Evolutionary conservation across 1,139 yeast genomes (phyloP).

Genomic region (Diutina pseudorugosa): DNA sequence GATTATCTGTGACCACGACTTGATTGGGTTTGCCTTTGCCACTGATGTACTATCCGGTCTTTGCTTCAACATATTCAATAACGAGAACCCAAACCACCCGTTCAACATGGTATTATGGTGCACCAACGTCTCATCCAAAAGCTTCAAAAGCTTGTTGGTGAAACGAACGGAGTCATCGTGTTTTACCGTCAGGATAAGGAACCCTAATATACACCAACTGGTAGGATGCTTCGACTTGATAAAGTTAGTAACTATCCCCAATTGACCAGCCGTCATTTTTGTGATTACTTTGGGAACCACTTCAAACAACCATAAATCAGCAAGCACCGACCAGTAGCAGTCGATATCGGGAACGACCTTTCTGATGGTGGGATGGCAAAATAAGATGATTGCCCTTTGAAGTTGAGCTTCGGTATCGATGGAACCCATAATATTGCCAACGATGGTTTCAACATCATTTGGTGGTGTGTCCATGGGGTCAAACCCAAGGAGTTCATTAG

Average conservation of each 20-base stretch:
- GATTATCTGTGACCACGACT: background rate
- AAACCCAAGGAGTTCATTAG: background rate
- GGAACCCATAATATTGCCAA: background rate
- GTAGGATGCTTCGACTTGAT: background rate
- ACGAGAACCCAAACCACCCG: background rate
- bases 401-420: background rate
- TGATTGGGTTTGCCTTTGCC: too few relatives aligned
- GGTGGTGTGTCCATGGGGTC: background rate
- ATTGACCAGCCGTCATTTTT: background rate
- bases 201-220: background rate
- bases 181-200: background rate
- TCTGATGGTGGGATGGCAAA: background rate
- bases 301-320: background rate
- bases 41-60: background rate
- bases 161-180: background rate
- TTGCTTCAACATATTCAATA: background rate
- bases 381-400: background rate
- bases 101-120: background rate
- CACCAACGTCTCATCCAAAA: background rate
- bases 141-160: background rate
- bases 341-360: background rate
- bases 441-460: background rate
- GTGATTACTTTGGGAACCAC: background rate
- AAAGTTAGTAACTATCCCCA: background rate
- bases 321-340: background rate